These are phyloP conservation scores for Trapa bicornis DNA, from an alignment of 345 rosid species.

Conservation along the genomic window DNA sequence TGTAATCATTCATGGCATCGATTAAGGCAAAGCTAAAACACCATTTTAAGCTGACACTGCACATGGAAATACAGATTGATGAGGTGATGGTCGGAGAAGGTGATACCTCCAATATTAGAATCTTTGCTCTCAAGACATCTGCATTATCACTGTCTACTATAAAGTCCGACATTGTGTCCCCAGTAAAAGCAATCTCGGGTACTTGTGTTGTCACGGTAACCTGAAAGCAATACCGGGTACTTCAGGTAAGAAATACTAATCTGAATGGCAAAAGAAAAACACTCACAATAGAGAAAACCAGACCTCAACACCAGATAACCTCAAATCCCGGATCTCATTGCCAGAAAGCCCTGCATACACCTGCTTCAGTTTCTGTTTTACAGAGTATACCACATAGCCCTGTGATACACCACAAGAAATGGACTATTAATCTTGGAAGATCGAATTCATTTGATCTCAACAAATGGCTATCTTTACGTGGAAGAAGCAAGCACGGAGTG, in stretches of 20 bases:
- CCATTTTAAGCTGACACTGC: too few species aligned
- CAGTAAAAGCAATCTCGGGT: constrained; percentile 92
- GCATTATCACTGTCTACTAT: constrained; percentile 45
- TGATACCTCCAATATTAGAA: constrained; percentile 87
- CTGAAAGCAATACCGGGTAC: constrained; percentile 24
- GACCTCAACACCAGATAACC: constrained; percentile 77
- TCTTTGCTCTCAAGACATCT: constrained; percentile 66
- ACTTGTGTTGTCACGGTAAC: constrained; percentile 48
- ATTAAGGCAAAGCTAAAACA: too few species aligned
- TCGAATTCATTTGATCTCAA: background rate
- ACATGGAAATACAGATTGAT: background rate
- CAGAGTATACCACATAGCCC: constrained; percentile 80
- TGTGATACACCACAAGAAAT: constrained; percentile 11
- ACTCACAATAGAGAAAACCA: constrained; percentile 3
- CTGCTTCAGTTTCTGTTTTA: constrained; percentile 64
- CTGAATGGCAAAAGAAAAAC: background rate
- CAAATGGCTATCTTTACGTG: too few species aligned
- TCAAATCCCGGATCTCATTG: constrained; percentile 64
- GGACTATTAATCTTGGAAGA: background rate
- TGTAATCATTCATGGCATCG: too few species aligned
- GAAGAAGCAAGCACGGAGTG: background rate
- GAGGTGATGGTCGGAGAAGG: background rate
- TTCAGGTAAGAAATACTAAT: background rate
- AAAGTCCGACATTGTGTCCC: constrained; percentile 82
- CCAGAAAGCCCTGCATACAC: constrained; percentile 66